A percentile compares a stretch with the other conserved stretches of the same genome.
These are phyloP conservation scores for Fusarium setosum DNA, from an alignment of 2,329 filamentous ascomycete species.

Conservation along the genomic window DNA sequence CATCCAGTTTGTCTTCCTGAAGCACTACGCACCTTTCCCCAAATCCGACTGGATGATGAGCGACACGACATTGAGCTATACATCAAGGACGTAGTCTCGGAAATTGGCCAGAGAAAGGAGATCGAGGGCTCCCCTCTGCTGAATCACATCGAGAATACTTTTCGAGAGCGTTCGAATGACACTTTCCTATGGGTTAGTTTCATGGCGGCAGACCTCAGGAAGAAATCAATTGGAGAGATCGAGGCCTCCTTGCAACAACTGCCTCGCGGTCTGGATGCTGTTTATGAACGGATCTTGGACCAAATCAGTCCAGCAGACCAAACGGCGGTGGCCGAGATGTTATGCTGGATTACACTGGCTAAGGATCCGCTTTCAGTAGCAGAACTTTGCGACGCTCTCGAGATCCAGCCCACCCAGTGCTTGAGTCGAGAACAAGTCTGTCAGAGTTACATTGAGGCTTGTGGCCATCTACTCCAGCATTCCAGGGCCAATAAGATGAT, in stretches of 20 bases:
- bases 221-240: not conserved
- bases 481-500: not conserved
- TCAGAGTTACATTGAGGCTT: constrained; percentile 1
- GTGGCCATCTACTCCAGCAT: constrained; percentile 19
- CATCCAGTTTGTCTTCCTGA: constrained; percentile 1
- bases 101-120: not conserved
- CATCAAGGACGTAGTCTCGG: constrained; percentile 2
- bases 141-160: constrained; percentile 1
- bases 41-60: constrained; percentile 1
- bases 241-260: constrained; percentile 1
- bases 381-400: constrained; percentile 15
- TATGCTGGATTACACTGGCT: constrained; percentile 13
- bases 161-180: not conserved
- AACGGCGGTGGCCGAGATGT: not conserved
- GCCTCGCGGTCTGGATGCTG: constrained; percentile 7
- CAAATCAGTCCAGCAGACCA: not conserved
- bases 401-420: not conserved
- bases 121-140: not conserved
- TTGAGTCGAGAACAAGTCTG: constrained; percentile 4
- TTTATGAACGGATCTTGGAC: constrained; percentile 16
- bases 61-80: constrained; percentile 3
- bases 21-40: not conserved
- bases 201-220: constrained; percentile 20
- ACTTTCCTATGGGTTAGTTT: constrained; percentile 30
- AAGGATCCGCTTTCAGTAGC: not conserved